Conservation (phyloP, 257 asterid genomes). For the Eustoma russellianum region DNA sequence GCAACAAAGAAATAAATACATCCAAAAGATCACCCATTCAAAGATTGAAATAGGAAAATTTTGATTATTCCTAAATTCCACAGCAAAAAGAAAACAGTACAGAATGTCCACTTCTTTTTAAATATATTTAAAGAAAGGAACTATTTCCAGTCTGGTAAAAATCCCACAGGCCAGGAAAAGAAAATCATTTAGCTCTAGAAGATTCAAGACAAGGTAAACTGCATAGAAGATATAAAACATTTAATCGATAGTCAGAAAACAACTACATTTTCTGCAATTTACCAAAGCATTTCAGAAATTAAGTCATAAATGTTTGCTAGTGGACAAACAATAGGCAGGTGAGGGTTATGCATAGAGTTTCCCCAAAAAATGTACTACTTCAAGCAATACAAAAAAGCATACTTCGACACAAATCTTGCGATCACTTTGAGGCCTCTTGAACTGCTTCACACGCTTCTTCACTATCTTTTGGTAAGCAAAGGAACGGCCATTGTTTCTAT, state of each 20-base stretch:
- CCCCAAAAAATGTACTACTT: neutral
- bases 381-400: neutral
- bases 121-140: too few species aligned
- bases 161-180: too few species aligned
- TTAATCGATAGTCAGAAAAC: neutral
- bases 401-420: constrained; percentile 49
- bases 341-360: neutral
- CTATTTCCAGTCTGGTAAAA: too few species aligned
- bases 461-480: too few species aligned
- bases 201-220: neutral
- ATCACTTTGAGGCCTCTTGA: too few species aligned
- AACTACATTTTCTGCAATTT: neutral
- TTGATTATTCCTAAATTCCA: too few species aligned
- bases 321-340: too few species aligned
- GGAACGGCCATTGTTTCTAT: constrained; percentile 40
- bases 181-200: neutral
- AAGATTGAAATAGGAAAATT: neutral
- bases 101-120: too few species aligned
- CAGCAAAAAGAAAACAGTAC: too few species aligned
- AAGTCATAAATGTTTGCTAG: neutral
- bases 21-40: neutral
- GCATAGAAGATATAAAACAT: neutral
- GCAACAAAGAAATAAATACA: neutral
- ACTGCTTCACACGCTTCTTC: too few species aligned
- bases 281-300: neutral